Base-by-base conservation (phyloP, 306 rosid species). In the Citrullus colocynthis region DNA sequence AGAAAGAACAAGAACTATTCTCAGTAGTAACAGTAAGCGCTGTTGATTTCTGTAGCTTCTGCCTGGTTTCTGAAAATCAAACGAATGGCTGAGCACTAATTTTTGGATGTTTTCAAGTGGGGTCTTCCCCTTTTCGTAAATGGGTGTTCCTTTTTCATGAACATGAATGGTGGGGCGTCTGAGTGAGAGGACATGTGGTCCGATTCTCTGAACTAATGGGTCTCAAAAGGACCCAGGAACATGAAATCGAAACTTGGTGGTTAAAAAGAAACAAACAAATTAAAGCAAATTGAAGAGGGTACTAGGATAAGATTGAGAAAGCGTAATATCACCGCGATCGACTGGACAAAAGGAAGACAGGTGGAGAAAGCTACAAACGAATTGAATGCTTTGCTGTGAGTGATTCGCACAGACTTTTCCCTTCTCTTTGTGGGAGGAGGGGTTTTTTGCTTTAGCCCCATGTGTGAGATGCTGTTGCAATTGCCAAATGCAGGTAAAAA, bases 1-100 rank as follows among this genome's bases (percentile, higher is more conserved):
- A 57, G 73, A 39, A 75, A 75, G 79, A 58, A 75, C 15, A 37
- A 39, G 79, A 58, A 75, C 51, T 48, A 52, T 30, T 32, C 44
- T 30, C 59, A 21, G 57, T 49, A 51, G 13, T 5, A 16, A 28
- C 4, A 71, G 14, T 48, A 7, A 3, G 39, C 11, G 12, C 6
- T 71, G 15, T 48, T 24, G 59, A 12, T 45, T 48, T 28, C 21
- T 21, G 58, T 3, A 1, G 37, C 54, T 70, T 28, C 24, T 49
- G 60, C 77, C 60, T 48, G 21, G 4, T 15, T 72, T 72, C 59
- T 24, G 77, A 48, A 73, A 32, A 51, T 51, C 61, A 2, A n/a
- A 67, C 45, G 54, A 67, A 67, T 42, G 16, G 5, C 32, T 0
- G 17, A 41, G 9, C 14, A 51, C 36, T 51, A 34, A 51, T 9